Base-by-base conservation (phyloP, 805 yeast genomes). In the Hanseniaspora lindneri region DNA sequence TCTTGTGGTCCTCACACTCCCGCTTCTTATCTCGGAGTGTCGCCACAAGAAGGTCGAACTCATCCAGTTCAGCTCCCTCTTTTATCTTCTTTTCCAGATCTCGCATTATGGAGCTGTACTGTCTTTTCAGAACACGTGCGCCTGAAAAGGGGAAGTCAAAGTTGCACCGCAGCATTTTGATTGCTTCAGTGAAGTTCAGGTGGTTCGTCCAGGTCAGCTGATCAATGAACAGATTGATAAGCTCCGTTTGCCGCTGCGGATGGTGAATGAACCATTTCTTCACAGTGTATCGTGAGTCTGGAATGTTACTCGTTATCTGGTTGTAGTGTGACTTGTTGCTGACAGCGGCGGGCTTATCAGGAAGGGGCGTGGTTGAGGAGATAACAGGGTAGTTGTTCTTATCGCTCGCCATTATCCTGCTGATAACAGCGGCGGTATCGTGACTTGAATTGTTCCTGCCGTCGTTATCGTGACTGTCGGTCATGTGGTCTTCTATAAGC, bases 191-290 rank as follows among this genome's bases (percentile, higher is more conserved):
- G 34, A 49, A 49, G 9, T 49, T 49, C 20, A 49, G 35, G 39
- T 49, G 47, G 29, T 49, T 44, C 17, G 52, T 49, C 52, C 52
- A 49, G 6, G 52, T 49, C 14, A 49, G 21, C 17, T 49, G 52
- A 13, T 49, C 52, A 17, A 49, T 49, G 32, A 49, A 49, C 11
- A 49, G 25, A 29, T 36, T 49, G 9, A 49, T 23, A 20, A 49
- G 33, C 10, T 49, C 46, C 4, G 35, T 34, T 23, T 43, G 49
- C 23, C 41, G 32, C 25, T 44, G 40, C 8, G 44, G 52, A 33
- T 49, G 40, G 3, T 20, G 16, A 3, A 27, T 23, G 39, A 49
- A 49, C 52, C 52, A 49, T 44, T 39, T 39, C n/a, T 32, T 37
- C 4, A 43, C 46, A 17, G 51, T 49, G 8, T 28, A 27, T 43